These are phyloP conservation scores for Penicillium roqueforti DNA, from an alignment of 495 filamentous ascomycete species.

Conservation along the genomic window DNA sequence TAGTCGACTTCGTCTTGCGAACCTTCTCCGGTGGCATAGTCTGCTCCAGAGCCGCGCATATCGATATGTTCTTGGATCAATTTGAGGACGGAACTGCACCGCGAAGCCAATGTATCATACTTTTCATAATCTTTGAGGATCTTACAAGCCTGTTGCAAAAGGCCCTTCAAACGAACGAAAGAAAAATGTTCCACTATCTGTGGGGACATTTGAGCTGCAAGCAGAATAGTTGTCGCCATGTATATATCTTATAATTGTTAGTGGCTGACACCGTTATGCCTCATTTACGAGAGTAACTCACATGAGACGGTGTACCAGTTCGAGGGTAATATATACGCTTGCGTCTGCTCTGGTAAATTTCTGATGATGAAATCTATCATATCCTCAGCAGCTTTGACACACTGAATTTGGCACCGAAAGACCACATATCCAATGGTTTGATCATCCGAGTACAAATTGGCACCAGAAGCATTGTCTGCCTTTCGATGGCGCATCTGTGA, in stretches of 20 bases:
- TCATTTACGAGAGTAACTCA: not conserved
- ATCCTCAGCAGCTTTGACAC: slow-evolving; percentile 10
- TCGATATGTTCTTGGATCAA: slow-evolving; percentile 2
- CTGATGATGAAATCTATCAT: slow-evolving; percentile 14
- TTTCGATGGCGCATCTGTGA: slow-evolving; percentile 8
- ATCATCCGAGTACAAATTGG: not conserved
- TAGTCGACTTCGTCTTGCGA: not conserved
- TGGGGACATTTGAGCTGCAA: slow-evolving; percentile 13
- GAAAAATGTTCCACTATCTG: slow-evolving; percentile 14
- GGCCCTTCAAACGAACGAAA: not conserved
- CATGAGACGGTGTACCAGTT: slow-evolving; percentile 12
- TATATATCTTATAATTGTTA: slow-evolving; percentile 9
- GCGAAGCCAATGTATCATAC: not conserved
- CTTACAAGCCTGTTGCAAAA: slow-evolving; percentile 3
- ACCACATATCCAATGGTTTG: slow-evolving; percentile 2
- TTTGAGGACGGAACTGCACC: slow-evolving; percentile 4
- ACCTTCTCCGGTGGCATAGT: not conserved
- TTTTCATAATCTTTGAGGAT: slow-evolving; percentile 4
- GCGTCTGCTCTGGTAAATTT: slow-evolving; percentile 11
- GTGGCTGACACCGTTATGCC: not conserved
- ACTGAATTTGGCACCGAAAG: slow-evolving; percentile 10
- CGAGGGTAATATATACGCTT: slow-evolving; percentile 16
- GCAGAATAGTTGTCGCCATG: slow-evolving; percentile 15
- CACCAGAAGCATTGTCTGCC: not conserved
- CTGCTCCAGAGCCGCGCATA: not conserved